Conservation (phyloP, 140 eudicot genomes). For the Cichorium intybus region DNA sequence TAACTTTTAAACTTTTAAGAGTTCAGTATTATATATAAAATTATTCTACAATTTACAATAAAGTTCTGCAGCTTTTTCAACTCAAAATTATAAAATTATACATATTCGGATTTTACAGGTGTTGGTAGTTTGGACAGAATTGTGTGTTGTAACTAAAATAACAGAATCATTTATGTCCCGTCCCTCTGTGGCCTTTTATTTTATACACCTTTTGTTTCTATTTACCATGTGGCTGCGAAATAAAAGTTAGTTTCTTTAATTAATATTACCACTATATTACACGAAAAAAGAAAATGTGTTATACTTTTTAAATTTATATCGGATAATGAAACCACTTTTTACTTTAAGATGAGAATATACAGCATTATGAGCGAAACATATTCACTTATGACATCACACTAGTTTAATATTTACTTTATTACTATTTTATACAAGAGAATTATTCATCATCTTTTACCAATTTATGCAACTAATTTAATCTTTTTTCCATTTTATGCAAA, state of each 20-base stretch:
- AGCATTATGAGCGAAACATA: no score
- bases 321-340: no score
- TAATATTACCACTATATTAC: not conserved
- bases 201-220: slow-evolving; percentile 9
- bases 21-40: not conserved
- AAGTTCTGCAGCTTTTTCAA: not conserved
- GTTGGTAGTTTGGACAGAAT: slow-evolving; percentile 28
- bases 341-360: no score
- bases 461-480: not conserved
- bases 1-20: not conserved
- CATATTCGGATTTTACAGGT: slow-evolving; percentile 1
- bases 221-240: not conserved
- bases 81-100: not conserved
- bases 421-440: no score
- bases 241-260: not conserved
- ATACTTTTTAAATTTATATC: no score
- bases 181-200: slow-evolving; percentile 31
- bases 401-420: no score
- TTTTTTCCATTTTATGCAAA: no score
- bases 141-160: slow-evolving; percentile 30
- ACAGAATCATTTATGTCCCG: slow-evolving; percentile 42
- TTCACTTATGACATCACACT: no score
- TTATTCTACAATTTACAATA: not conserved
- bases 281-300: not conserved
- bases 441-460: not conserved